Percentiles rank a stretch among this genome's conserved stretches.
Evolutionary conservation across 164 flowering plant genomes (phyloP).

Genomic region (Houttuynia cordata): DNA sequence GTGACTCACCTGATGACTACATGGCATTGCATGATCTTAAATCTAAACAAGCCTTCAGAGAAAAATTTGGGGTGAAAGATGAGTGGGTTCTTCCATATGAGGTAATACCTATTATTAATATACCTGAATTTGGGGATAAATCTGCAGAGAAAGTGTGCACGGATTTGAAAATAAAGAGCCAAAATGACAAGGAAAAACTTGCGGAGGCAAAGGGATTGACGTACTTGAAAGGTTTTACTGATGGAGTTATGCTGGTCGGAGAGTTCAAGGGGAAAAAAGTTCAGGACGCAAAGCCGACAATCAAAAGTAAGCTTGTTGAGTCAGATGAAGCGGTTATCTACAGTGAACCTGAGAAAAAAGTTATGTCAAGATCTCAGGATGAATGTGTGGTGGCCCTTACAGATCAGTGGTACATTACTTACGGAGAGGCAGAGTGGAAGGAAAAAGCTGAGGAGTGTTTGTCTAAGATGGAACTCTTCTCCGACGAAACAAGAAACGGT

Average conservation of each 20-base stretch:
- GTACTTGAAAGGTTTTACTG: constrained; percentile 73
- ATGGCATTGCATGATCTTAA: constrained; percentile 68
- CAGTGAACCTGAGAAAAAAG: constrained; percentile 86
- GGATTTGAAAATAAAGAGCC: constrained; percentile 68
- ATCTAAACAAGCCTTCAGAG: constrained; percentile 53
- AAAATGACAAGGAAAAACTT: constrained; percentile 70
- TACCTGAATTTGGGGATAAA: constrained; percentile 60
- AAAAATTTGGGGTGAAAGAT: constrained; percentile 61
- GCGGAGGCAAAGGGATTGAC: constrained; percentile 67
- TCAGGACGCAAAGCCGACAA: constrained; percentile 71
- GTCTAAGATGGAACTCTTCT: constrained; percentile 70
- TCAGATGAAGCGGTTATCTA: constrained; percentile 52
- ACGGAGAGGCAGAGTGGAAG: constrained; percentile 79
- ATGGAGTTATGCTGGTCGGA: constrained; percentile 69
- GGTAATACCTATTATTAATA: constrained; percentile 51
- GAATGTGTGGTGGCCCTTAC: constrained; percentile 93
- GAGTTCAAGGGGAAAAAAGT: constrained; percentile 56
- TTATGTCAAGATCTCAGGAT: constrained; percentile 83
- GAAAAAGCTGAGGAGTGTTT: constrained; percentile 45
- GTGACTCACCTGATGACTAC: constrained; percentile 89
- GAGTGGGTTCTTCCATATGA: constrained; percentile 74
- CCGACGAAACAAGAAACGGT: constrained; percentile 63
- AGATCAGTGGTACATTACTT: constrained; percentile 84
- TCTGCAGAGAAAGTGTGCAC: constrained; percentile 63
- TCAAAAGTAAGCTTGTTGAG: constrained; percentile 55